A percentile compares a stretch with the other conserved stretches of the same genome.
These are phyloP conservation scores for Penicillium sp. DNA, from an alignment of 2,329 filamentous ascomycete genomes.

Conservation along the genomic window DNA sequence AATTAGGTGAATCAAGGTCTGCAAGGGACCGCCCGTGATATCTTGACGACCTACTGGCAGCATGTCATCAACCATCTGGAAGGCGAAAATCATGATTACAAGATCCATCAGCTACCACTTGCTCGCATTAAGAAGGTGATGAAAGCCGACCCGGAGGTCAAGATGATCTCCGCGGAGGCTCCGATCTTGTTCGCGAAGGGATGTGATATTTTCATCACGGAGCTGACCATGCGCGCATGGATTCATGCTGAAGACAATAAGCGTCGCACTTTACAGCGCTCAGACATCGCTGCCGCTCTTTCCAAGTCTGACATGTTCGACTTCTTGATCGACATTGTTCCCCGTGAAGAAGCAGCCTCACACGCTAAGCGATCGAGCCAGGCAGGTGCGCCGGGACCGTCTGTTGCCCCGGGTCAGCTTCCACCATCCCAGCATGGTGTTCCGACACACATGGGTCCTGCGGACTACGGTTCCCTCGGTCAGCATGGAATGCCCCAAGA, in stretches of 20 bases:
- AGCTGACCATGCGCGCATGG: slow-evolving; percentile 98
- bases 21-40: slow-evolving; percentile 89
- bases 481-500: slow-evolving; percentile 66
- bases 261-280: slow-evolving; percentile 88
- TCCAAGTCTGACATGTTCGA: slow-evolving; percentile 99
- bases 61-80: slow-evolving; percentile 96
- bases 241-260: slow-evolving; percentile 99
- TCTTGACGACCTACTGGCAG: slow-evolving; percentile 98
- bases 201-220: slow-evolving; percentile 98
- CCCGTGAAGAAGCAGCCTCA: slow-evolving; percentile 84
- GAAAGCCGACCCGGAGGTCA: slow-evolving; percentile 98
- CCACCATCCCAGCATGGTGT: slow-evolving; percentile 48
- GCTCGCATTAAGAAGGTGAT: slow-evolving; percentile 99
- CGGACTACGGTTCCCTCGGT: slow-evolving; percentile 58
- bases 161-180: slow-evolving; percentile 99
- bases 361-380: slow-evolving; percentile 74
- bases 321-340: slow-evolving; percentile 98
- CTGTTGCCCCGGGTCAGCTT: slow-evolving; percentile 39
- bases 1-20: slow-evolving; percentile 89
- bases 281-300: slow-evolving; percentile 92
- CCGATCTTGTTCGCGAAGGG: slow-evolving; percentile 98
- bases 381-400: slow-evolving; percentile 50
- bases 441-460: slow-evolving; percentile 59
- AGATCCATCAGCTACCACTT: slow-evolving; percentile 91
- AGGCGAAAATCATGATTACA: slow-evolving; percentile 95